phyloP scores from a whole-genome alignment of 345 rosid genomes.

The Alliaria petiolata region DNA sequence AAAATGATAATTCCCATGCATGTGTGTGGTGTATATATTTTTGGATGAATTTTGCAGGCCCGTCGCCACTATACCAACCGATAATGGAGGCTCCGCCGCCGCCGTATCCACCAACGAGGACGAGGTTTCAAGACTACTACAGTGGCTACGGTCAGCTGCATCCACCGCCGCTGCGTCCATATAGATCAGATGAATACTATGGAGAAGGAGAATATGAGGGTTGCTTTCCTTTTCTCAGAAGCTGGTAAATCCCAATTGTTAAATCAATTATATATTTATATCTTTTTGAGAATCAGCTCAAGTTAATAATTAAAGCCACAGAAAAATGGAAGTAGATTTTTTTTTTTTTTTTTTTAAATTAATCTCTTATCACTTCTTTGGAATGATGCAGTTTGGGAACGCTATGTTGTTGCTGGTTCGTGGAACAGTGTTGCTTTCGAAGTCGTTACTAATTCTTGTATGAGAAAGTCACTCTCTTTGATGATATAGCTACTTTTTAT shows the following conservation, averaged over 20 bases:
- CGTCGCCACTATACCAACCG: conserved; percentile 11
- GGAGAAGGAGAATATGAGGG: conserved; percentile 27
- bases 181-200: conserved; percentile 20
- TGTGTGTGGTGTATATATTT: conserved; percentile 5
- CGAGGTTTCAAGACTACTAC: conserved; percentile 14
- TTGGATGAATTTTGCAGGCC: conserved; percentile 1
- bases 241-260: conserved; percentile 6
- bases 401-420: conserved; percentile 30
- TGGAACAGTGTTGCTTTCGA: conserved; percentile 22
- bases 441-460: conserved; percentile 18
- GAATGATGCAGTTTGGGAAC: conserved; percentile 20
- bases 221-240: conserved; percentile 26
- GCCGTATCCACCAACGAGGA: conserved; percentile 20
- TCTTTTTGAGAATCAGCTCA: not conserved
- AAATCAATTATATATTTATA: not conserved
- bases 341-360: not conserved
- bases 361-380: not conserved
- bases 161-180: conserved; percentile 27
- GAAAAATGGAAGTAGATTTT: not conserved
- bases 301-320: not conserved
- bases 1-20: not conserved
- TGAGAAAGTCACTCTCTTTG: not conserved
- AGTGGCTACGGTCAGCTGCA: conserved; percentile 15
- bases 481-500: not conserved
- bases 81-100: conserved; percentile 27